Percentiles rank a stretch among this genome's conserved stretches.
Conservation (phyloP, 257 asterid species). For the Lantana camara region DNA sequence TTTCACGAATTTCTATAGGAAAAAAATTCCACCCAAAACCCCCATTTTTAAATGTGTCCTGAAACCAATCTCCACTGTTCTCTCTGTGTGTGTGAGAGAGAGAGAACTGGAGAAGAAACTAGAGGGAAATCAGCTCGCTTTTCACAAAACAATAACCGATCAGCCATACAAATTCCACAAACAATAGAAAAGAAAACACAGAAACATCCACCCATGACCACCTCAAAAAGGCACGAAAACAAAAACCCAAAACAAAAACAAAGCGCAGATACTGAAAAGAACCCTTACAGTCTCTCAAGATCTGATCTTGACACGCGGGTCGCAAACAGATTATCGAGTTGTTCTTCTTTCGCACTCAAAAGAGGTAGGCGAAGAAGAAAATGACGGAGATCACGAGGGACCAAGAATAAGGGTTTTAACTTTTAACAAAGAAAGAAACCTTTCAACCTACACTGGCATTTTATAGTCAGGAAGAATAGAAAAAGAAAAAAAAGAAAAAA, state of each 20-base stretch:
- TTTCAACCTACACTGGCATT: too few relatives aligned
- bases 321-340: neutral
- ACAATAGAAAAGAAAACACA: neutral
- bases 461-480: too few relatives aligned
- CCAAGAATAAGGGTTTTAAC: too few relatives aligned
- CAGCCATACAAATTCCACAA: neutral
- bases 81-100: too few relatives aligned
- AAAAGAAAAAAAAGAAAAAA: too few relatives aligned
- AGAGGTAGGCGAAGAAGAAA: neutral
- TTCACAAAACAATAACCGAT: neutral
- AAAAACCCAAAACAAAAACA: neutral
- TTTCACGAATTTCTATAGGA: neutral
- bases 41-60: neutral
- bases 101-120: neutral
- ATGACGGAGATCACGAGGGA: slow-evolving; percentile 27
- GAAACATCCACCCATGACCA: neutral
- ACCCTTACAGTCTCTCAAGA: slow-evolving; percentile 22
- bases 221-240: neutral
- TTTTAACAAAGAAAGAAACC: too few relatives aligned
- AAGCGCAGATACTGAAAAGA: neutral
- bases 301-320: slow-evolving; percentile 6
- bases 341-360: neutral
- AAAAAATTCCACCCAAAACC: neutral
- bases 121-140: neutral
- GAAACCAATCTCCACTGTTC: neutral